These are phyloP conservation scores for Salmacisia buchloeana DNA, from an alignment of 1,284 basidiomycete genomes.

Conservation along the genomic window DNA sequence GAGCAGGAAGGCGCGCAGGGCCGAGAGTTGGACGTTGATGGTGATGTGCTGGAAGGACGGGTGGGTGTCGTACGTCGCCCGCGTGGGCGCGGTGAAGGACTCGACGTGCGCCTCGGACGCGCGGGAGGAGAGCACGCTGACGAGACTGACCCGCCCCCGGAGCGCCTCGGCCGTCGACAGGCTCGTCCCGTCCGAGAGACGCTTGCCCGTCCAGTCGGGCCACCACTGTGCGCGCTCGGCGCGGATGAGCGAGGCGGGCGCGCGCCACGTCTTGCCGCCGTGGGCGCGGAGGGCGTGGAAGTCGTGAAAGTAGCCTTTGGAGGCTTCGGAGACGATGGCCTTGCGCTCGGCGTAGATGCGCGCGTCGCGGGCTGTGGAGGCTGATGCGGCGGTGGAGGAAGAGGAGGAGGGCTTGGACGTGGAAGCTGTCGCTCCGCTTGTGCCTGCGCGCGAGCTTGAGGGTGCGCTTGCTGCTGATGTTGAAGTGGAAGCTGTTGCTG, in stretches of 20 bases:
- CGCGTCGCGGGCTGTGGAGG: background rate
- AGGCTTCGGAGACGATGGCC: constrained; percentile 72
- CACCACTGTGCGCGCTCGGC: constrained; percentile 66
- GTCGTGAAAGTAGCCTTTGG: constrained; percentile 85
- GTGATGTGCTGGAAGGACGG: constrained; percentile 74
- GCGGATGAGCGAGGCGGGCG: constrained; percentile 73
- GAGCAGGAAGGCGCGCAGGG: constrained; percentile 81
- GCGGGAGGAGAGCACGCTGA: constrained; percentile 73
- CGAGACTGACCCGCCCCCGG: constrained; percentile 68
- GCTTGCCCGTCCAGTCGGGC: constrained; percentile 76
- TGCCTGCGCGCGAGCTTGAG: background rate
- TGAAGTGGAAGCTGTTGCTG: no score
- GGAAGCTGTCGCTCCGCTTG: background rate
- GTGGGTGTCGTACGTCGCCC: constrained; percentile 61
- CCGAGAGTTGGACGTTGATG: constrained; percentile 84
- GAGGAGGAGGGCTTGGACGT: background rate
- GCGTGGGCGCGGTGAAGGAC: constrained; percentile 65
- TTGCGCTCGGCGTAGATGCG: background rate
- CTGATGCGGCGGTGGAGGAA: background rate
- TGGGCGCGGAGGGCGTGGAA: constrained; percentile 72
- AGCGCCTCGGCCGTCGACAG: constrained; percentile 75
- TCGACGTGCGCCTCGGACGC: constrained; percentile 82
- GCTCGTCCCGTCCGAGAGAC: constrained; percentile 58
- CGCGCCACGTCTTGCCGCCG: constrained; percentile 93
- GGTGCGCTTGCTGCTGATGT: background rate